Conservation (phyloP, 2,329 filamentous ascomycete genomes). For the Talaromyces atroroseus region DNA sequence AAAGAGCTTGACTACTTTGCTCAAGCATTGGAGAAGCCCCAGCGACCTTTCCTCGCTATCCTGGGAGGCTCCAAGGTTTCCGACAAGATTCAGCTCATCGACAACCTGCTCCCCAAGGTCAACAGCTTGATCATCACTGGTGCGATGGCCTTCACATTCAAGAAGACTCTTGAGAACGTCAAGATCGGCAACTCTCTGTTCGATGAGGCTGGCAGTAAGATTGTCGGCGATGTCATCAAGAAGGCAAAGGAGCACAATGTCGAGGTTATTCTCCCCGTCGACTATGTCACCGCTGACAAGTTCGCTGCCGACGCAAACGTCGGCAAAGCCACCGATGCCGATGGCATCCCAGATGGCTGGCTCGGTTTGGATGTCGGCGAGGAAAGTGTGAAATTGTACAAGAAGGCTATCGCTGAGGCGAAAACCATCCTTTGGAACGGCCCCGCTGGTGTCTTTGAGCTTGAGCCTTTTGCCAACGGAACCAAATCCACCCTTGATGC, state of each 20-base stretch:
- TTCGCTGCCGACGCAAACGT: slow-evolving; percentile 79
- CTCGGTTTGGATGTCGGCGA: slow-evolving; percentile 94
- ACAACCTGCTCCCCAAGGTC: slow-evolving; percentile 98
- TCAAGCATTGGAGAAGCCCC: slow-evolving; percentile 84
- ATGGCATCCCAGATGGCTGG: slow-evolving; percentile 94
- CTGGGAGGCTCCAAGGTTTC: slow-evolving; percentile 97
- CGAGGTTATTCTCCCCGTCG: slow-evolving; percentile 87
- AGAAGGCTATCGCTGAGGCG: slow-evolving; percentile 76
- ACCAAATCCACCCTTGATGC: slow-evolving; percentile 91
- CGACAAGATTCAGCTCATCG: slow-evolving; percentile 99
- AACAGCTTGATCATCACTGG: slow-evolving; percentile 95
- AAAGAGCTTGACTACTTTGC: slow-evolving; percentile 99
- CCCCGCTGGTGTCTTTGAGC: slow-evolving; percentile 94
- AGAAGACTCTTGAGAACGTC: slow-evolving; percentile 92
- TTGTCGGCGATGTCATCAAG: slow-evolving; percentile 76
- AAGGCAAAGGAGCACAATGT: slow-evolving; percentile 97
- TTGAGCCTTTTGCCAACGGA: slow-evolving; percentile 85
- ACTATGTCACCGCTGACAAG: slow-evolving; percentile 95
- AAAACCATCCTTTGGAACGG: slow-evolving; percentile 99
- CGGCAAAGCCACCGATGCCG: slow-evolving; percentile 74
- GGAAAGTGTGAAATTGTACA: slow-evolving; percentile 82
- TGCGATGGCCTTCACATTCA: slow-evolving; percentile 99
- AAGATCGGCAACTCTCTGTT: slow-evolving; percentile 88
- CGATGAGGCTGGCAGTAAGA: slow-evolving; percentile 90
- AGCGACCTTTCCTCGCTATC: slow-evolving; percentile 96